Evolutionary conservation across 2,329 filamentous ascomycete genomes (phyloP).

Genomic region (Penicillium rolfsii): DNA sequence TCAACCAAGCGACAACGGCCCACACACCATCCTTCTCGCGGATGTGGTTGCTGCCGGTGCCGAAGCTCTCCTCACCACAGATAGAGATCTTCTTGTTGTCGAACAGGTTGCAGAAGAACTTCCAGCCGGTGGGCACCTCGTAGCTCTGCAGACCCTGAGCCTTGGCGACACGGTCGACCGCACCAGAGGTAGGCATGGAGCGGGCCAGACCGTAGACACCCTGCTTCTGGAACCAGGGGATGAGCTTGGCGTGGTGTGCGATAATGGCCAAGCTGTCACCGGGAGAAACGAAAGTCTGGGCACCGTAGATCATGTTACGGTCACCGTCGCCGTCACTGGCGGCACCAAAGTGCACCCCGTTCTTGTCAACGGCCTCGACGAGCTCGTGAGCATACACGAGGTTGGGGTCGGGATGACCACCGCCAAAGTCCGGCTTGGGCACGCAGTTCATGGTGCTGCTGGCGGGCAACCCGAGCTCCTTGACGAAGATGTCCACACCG

Average conservation of each 20-base stretch:
- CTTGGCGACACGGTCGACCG: conserved; percentile 93
- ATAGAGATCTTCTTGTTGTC: conserved; percentile 96
- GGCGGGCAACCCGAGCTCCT: conserved; percentile 81
- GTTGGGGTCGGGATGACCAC: conserved; percentile 97
- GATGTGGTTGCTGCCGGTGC: conserved; percentile 97
- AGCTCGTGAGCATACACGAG: conserved; percentile 94
- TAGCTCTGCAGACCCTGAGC: conserved; percentile 89
- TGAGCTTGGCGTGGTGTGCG: conserved; percentile 91
- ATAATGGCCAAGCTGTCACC: conserved; percentile 98
- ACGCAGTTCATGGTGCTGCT: conserved; percentile 87
- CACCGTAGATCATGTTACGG: conserved; percentile 99
- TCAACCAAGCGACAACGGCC: conserved; percentile 97
- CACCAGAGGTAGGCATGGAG: conserved; percentile 96
- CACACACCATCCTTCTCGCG: conserved; percentile 98
- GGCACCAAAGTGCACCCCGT: conserved; percentile 90
- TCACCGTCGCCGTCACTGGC: conserved; percentile 97
- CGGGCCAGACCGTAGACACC: conserved; percentile 93
- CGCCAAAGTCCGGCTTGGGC: conserved; percentile 92
- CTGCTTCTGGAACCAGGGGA: conserved; percentile 98
- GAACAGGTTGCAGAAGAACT: conserved; percentile 97
- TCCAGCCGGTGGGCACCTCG: conserved; percentile 98
- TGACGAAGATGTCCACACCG: conserved; percentile 90
- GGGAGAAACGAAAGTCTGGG: conserved; percentile 92
- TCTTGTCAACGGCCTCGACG: conserved; percentile 89
- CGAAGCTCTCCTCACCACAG: conserved; percentile 97